Percentiles rank a stretch among this genome's conserved stretches.
Evolutionary conservation across 345 rosid species (phyloP).

Genomic region (Hirschfeldia incana): DNA sequence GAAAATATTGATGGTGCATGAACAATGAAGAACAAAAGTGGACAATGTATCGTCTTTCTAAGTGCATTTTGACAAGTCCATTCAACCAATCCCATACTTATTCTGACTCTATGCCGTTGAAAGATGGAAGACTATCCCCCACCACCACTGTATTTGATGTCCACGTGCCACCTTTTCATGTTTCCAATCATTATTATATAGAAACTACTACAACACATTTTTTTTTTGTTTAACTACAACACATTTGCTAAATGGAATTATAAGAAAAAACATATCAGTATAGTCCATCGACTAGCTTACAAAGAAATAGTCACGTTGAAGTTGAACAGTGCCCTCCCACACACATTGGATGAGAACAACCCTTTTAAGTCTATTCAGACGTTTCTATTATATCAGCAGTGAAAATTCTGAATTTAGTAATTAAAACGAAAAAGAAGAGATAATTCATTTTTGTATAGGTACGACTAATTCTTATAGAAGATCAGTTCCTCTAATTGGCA

Average conservation of each 20-base stretch:
- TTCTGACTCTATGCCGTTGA: constrained; percentile 35
- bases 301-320: constrained; percentile 22
- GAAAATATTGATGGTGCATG: constrained; percentile 37
- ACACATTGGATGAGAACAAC: constrained; percentile 34
- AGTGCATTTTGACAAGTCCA: constrained; percentile 37
- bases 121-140: constrained; percentile 19
- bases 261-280: constrained; percentile 12
- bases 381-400: constrained; percentile 17
- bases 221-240: too few relatives aligned
- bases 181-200: constrained; percentile 1
- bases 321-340: constrained; percentile 28
- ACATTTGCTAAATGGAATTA: constrained; percentile 3
- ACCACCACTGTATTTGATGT: constrained; percentile 25
- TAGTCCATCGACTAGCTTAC: constrained; percentile 24
- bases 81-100: constrained; percentile 34
- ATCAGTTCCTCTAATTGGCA: neutral
- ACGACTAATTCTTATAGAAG: neutral
- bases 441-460: neutral
- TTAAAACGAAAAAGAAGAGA: neutral
- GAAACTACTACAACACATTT: neutral
- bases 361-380: constrained; percentile 24
- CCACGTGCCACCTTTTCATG: constrained; percentile 19
- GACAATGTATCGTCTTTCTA: constrained; percentile 23
- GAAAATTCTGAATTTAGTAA: constrained; percentile 2
- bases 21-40: constrained; percentile 25